Conservation (phyloP, 352 stramenopile species). For the Phytopythium oedochilum region DNA sequence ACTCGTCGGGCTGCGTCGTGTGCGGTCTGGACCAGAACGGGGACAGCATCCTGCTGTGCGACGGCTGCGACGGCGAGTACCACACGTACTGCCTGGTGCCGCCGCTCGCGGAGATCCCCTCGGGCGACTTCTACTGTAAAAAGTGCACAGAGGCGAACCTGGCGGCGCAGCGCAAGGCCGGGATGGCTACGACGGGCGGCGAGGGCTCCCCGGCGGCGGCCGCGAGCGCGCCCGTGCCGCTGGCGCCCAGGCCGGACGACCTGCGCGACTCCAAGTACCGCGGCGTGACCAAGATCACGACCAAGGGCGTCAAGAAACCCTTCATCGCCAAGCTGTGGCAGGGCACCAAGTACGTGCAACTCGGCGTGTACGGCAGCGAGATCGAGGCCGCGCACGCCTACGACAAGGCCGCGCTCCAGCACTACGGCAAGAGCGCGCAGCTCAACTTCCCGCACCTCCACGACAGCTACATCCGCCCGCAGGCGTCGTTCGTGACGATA, state of each 20-base stretch:
- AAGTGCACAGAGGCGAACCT: constrained; percentile 49
- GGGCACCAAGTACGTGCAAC: constrained; percentile 55
- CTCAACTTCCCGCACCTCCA: constrained; percentile 81
- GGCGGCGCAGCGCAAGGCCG: constrained; percentile 34
- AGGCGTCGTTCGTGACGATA: constrained; percentile 21
- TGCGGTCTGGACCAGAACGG: constrained; percentile 71
- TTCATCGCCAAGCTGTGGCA: constrained; percentile 75
- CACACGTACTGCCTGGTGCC: constrained; percentile 82
- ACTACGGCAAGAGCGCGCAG: constrained; percentile 58
- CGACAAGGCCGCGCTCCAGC: constrained; percentile 67
- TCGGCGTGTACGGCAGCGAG: constrained; percentile 70
- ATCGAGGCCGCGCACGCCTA: constrained; percentile 81
- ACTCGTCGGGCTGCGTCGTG: constrained; percentile 55
- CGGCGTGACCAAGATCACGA: constrained; percentile 74
- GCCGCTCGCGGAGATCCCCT: constrained; percentile 63
- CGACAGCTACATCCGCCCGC: constrained; percentile 50
- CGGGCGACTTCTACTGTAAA: constrained; percentile 81
- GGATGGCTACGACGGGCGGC: neutral
- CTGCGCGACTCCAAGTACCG: constrained; percentile 77
- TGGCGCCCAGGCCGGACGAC: constrained; percentile 19
- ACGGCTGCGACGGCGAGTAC: constrained; percentile 85
- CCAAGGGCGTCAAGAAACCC: constrained; percentile 77
- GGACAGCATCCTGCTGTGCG: constrained; percentile 78
- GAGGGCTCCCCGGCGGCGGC: neutral
- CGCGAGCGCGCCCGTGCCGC: neutral